These are phyloP conservation scores for Waltergamsia citrina DNA, from an alignment of 2,329 filamentous ascomycete genomes.

Conservation along the genomic window DNA sequence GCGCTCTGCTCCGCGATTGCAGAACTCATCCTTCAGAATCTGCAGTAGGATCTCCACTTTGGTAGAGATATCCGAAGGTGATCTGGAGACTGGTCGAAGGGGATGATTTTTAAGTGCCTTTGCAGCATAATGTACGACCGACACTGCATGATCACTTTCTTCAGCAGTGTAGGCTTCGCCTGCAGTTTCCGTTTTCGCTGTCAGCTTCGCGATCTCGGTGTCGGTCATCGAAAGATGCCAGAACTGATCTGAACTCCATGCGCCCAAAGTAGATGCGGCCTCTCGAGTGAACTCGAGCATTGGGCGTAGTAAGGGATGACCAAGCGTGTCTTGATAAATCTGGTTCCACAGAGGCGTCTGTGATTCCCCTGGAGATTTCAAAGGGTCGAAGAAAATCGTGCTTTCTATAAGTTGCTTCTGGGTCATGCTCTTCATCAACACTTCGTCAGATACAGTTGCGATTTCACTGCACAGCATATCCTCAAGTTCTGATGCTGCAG, in stretches of 20 bases:
- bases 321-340: slow-evolving; percentile 35
- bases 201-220: slow-evolving; percentile 49
- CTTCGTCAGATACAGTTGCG: slow-evolving; percentile 52
- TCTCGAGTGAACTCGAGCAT: slow-evolving; percentile 50
- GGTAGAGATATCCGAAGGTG: slow-evolving; percentile 45
- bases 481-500: slow-evolving; percentile 67
- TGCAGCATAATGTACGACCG: slow-evolving; percentile 48
- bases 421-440: slow-evolving; percentile 12
- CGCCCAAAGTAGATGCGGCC: slow-evolving; percentile 59
- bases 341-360: slow-evolving; percentile 55
- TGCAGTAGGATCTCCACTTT: slow-evolving; percentile 60
- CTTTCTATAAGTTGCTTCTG: slow-evolving; percentile 38
- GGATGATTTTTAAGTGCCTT: slow-evolving; percentile 42
- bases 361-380: slow-evolving; percentile 33
- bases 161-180: slow-evolving; percentile 13
- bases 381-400: slow-evolving; percentile 28
- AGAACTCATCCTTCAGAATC: slow-evolving; percentile 56
- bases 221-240: slow-evolving; percentile 65
- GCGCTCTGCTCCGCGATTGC: slow-evolving; percentile 33
- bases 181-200: slow-evolving; percentile 45
- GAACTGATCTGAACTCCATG: slow-evolving; percentile 76
- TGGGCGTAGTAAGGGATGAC: slow-evolving; percentile 37
- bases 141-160: slow-evolving; percentile 38
- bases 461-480: slow-evolving; percentile 72
- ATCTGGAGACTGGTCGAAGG: slow-evolving; percentile 24